phyloP scores from a whole-genome alignment of 345 rosid genomes.

The Salix brachista region DNA sequence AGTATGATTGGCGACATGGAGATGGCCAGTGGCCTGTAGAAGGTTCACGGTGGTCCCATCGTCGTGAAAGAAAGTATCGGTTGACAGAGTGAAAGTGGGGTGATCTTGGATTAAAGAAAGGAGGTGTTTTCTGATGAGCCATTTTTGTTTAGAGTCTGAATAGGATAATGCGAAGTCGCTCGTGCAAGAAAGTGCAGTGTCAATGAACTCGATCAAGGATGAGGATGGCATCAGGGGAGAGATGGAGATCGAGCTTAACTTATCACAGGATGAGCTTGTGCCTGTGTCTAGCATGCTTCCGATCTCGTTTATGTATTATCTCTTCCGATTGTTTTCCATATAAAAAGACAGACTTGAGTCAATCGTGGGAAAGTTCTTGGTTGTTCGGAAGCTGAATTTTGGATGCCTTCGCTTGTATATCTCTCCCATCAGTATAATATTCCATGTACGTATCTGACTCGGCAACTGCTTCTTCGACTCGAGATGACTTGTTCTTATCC shows the following conservation, averaged over 20 bases:
- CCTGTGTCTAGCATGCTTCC: too few species aligned
- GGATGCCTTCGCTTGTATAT: neutral
- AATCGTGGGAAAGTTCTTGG: neutral
- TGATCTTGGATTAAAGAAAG: slow-evolving; percentile 47
- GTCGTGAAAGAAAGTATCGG: slow-evolving; percentile 46
- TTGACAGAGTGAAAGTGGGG: slow-evolving; percentile 41
- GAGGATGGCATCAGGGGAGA: neutral
- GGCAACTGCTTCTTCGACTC: too few species aligned
- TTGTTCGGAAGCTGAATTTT: slow-evolving; percentile 4
- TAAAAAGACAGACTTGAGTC: slow-evolving; percentile 14
- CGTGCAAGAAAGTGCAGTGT: slow-evolving; percentile 45
- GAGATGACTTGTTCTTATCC: too few species aligned
- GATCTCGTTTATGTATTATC: too few species aligned
- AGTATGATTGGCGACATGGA: slow-evolving; percentile 29
- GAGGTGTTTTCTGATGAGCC: slow-evolving; percentile 56
- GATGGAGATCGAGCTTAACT: neutral
- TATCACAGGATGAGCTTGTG: neutral
- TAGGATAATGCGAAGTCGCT: slow-evolving; percentile 50
- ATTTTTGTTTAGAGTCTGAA: slow-evolving; percentile 54
- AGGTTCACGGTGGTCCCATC: slow-evolving; percentile 60
- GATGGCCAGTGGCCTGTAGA: slow-evolving; percentile 37
- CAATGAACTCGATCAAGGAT: slow-evolving; percentile 47
- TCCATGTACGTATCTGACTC: too few species aligned
- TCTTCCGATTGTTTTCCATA: too few species aligned
- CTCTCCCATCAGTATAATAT: too few species aligned